Conservation (phyloP, 2,329 filamentous ascomycete genomes). For the Lasiodiplodia citricola region DNA sequence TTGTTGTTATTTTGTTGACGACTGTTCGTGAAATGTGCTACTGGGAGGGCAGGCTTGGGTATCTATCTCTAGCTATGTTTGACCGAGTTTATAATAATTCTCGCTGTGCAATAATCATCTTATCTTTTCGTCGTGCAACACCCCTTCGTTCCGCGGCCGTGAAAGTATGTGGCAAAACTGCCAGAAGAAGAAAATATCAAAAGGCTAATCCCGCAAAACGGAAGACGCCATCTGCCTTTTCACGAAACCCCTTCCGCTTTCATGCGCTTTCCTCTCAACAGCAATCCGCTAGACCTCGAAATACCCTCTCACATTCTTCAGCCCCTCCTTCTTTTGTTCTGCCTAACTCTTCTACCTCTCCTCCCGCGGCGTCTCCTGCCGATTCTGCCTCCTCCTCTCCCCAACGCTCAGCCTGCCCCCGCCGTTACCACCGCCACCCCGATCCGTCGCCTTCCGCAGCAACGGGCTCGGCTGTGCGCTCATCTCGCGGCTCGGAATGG, state of each 20-base stretch:
- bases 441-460: constrained; percentile 39
- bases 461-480: constrained; percentile 37
- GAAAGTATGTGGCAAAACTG: neutral
- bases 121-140: neutral
- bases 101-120: neutral
- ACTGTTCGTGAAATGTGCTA: neutral
- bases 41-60: neutral
- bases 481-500: constrained; percentile 30
- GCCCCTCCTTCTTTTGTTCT: neutral
- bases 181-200: neutral
- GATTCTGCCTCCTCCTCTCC: neutral
- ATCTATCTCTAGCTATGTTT: neutral
- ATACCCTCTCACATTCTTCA: neutral
- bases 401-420: neutral
- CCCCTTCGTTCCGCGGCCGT: neutral
- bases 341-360: neutral
- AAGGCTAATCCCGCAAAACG: neutral
- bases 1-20: neutral
- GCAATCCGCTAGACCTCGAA: neutral
- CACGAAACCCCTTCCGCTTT: neutral
- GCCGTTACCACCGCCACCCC: neutral
- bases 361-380: neutral
- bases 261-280: neutral
- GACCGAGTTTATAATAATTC: neutral
- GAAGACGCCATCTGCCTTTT: neutral